Percentiles rank a stretch among this genome's conserved stretches.
These are phyloP conservation scores for Zhuliangozyma blackwelliae DNA, from an alignment of 1,139 yeast genomes.

Conservation along the genomic window DNA sequence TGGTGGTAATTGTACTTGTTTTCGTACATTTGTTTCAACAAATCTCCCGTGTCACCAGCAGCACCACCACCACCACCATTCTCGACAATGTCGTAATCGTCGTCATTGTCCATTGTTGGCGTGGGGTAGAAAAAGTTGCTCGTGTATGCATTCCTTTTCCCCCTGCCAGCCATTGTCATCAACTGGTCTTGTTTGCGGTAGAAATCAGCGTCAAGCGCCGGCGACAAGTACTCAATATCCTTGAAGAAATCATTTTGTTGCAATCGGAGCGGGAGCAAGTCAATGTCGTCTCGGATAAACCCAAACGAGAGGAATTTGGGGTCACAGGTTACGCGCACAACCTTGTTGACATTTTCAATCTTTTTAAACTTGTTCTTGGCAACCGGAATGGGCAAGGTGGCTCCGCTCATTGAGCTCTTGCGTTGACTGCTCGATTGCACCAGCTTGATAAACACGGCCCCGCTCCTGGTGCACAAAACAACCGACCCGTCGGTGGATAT, in stretches of 20 bases:
- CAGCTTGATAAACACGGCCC: conserved; percentile 50
- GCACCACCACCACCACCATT: conserved; percentile 13
- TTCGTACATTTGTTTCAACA: background rate
- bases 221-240: conserved; percentile 52
- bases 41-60: background rate
- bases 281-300: conserved; percentile 62
- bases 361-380: conserved; percentile 49
- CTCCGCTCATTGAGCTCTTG: conserved; percentile 22
- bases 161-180: conserved; percentile 8
- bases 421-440: conserved; percentile 15
- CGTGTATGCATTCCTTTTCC: conserved; percentile 13
- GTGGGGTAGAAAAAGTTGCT: conserved; percentile 25
- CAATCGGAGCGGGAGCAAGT: conserved; percentile 47
- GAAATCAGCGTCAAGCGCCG: conserved; percentile 23
- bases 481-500: conserved; percentile 67
- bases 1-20: background rate
- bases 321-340: conserved; percentile 62
- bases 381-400: conserved; percentile 22
- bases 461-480: conserved; percentile 62
- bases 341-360: conserved; percentile 49
- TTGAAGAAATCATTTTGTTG: conserved; percentile 37
- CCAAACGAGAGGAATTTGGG: conserved; percentile 65
- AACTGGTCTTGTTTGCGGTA: conserved; percentile 36
- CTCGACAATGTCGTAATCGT: conserved; percentile 11
- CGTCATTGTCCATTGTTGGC: conserved; percentile 13